Evolutionary conservation across 306 rosid species (phyloP).

Genomic region (Macrotyloma uniflorum): DNA sequence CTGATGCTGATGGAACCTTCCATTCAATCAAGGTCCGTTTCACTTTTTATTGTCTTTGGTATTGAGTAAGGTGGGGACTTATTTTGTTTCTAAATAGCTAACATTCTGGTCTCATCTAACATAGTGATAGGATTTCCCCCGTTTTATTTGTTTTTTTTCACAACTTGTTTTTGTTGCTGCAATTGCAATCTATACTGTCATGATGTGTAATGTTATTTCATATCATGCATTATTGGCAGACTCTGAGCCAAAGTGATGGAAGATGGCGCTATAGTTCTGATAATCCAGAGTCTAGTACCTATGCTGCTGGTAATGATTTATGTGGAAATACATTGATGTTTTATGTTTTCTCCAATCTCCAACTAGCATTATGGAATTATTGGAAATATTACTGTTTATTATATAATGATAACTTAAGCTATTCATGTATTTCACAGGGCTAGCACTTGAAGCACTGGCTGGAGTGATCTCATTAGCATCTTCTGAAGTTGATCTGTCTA

Average conservation of each 20-base stretch:
- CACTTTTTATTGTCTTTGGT: not conserved
- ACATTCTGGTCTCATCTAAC: constrained; percentile 26
- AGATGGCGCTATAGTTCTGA: constrained; percentile 93
- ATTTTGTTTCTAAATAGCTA: constrained; percentile 32
- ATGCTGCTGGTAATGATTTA: constrained; percentile 86
- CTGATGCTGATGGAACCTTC: constrained; percentile 75
- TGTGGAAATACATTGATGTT: constrained; percentile 17
- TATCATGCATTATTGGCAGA: constrained; percentile 55
- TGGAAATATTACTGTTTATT: constrained; percentile 21
- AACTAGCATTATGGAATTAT: constrained; percentile 2
- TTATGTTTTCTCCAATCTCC: not conserved
- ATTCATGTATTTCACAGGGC: constrained; percentile 49
- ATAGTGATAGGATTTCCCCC: constrained; percentile 6
- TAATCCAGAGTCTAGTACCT: constrained; percentile 93
- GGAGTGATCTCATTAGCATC: constrained; percentile 86
- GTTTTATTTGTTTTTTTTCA: not conserved
- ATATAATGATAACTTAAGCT: constrained; percentile 29
- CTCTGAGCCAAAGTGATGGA: constrained; percentile 99
- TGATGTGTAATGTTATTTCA: constrained; percentile 34
- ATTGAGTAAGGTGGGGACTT: constrained; percentile 20
- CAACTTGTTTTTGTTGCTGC: constrained; percentile 2
- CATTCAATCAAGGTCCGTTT: constrained; percentile 77
- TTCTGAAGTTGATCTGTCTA: constrained; percentile 74
- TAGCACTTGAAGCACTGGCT: constrained; percentile 95
- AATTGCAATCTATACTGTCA: not conserved